Base-by-base conservation (phyloP, 768 basidiomycete genomes). In the Fistulinella prunicolor region DNA sequence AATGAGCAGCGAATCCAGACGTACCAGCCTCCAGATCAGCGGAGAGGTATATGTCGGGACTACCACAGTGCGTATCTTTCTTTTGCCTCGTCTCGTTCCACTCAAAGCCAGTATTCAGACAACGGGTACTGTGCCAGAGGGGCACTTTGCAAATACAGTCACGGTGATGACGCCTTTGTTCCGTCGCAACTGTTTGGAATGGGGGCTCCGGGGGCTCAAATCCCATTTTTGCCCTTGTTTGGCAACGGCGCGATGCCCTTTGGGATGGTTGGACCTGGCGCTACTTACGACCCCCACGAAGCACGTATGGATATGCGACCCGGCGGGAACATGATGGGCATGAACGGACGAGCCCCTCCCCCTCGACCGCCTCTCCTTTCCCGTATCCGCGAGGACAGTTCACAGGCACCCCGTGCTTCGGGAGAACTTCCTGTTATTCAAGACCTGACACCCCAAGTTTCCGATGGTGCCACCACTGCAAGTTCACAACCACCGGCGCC, bases 101-200 rank as follows among this genome's bases (percentile, higher is more conserved):
- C 49, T 46, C 49, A 52, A 53, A 44, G 44, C 47, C 17, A 47
- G 38, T 51, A 9, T 42, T 8, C 56, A 97, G 94, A 94, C 62
- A 84, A 84, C 49, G 94, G 94, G 1, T 96, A 85, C 69, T 98
- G 94, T 58, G 81, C 89, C 34, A 82, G 93, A 26, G 94, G 94
- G 39, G 84, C 80, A 17, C 78, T 79, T 51, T 98, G 94, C 76
- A 93, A 91, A 63, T 97, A 82, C 68, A 92, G 89, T 51, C 94
- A 98, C 58, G 92, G 89, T 30, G 89, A 91, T 2, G 90, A 94
- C 62, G 88, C 90, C 24, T 82, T 89, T 42, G 73, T 89, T 9
- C 89, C 87, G 0, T 79, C 77, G 0, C 83, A 82, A 53, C 63
- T 90, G 24, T 86, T 83, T 57, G 74, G 80, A 23, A 74, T 82